Evolutionary conservation across 2,329 filamentous ascomycete species (phyloP), one percentile per base, ranked within the genome.

Genomic region (Colletotrichum kahawae): DNA sequence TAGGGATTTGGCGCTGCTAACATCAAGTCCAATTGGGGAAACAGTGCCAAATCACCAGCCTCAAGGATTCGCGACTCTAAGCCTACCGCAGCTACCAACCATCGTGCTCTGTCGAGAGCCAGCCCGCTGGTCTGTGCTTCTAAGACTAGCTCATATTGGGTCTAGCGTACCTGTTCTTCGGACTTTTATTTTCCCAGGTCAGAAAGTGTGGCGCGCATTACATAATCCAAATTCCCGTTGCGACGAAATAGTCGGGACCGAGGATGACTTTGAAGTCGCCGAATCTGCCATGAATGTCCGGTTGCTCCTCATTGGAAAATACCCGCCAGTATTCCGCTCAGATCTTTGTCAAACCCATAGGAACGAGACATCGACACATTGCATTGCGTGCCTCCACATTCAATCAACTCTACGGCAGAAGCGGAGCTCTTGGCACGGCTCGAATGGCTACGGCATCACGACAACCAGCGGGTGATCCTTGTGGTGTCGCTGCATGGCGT

Each of bases 81-180:
- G 73, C 73, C 73, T 75, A 21, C 36, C 71, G 21, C n/a, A 67
- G 34, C 69, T 64, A 34, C 69, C 43, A 75, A 60, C 63, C 54
- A 71, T 67, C 62, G 16, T 63, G 27, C 38, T 27, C 21, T 64
- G 21, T 36, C 21, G 34, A 48, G 18, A 65, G 73, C 70, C 69
- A 12, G 43, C 57, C 63, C 10, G 43, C 10, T 73, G 64, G 67
- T 36, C 73, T 31, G 73, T 73, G 73, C 73, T 64, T 18, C 5
- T 4, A 1, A 16, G 8, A 1, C 36, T 66, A 68, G 27, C n/a
- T 48, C 24, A 13, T 18, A 31, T 3, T 27, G 2, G n/a, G 69
- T 16, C 9, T 69, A 48, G 56, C 51, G 43, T 24, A 0, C 48
- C 6, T 21, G 1, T 5, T 4, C 33, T 5, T n/a, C 62, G 62